Evolutionary conservation across 2,329 filamentous ascomycete species (phyloP), one percentile per base, ranked within the genome.

Genomic region (Emmonsiellopsis sp.): DNA sequence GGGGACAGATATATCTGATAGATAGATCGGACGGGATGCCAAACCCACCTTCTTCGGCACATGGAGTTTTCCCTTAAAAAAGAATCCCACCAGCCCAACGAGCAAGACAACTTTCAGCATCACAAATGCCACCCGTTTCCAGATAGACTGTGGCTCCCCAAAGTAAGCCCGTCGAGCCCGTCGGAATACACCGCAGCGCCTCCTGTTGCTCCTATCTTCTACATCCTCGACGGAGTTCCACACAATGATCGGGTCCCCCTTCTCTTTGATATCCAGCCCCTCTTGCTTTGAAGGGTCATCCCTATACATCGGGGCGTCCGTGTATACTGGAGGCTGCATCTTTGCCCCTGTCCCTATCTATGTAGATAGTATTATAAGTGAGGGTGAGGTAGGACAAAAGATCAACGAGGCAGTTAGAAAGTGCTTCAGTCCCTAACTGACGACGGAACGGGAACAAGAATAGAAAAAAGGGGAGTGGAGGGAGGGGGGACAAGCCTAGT

Each of bases 71-170:
- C 34, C 11, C 16, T 40, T 50, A 31, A 47, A 26, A 7, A 51
- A 20, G 43, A 47, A 37, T 3, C 37, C 30, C 30, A 55, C 15
- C 30, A 55, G 41, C 10, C 32, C 43, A 30, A 34, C 15, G 35
- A 55, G 35, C 6, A 55, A 13, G 26, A 51, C 13, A 38, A 51
- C 35, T 13, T 53, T 53, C 11, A 42, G 15, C 34, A 53, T 38
- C 5, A 41, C 45, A 5, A 53, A 10, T 2, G 31, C 53, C 7
- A 44, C 11, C 37, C 20, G 50, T 26, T 32, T 16, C 7, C 52
- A 53, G 26, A 44, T 40, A 30, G 46, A 30, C 31, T 41, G 37
- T 20, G 49, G 38, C 26, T 37, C 50, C 37, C 30, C 38, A 26
- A 30, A 38, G 11, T 15, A 20, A 13, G 46, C 26, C n/a, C 34